A percentile compares a stretch with the other conserved stretches of the same genome.
Conservation (phyloP, 148 eudicot genomes). For the Cornus suecica region DNA sequence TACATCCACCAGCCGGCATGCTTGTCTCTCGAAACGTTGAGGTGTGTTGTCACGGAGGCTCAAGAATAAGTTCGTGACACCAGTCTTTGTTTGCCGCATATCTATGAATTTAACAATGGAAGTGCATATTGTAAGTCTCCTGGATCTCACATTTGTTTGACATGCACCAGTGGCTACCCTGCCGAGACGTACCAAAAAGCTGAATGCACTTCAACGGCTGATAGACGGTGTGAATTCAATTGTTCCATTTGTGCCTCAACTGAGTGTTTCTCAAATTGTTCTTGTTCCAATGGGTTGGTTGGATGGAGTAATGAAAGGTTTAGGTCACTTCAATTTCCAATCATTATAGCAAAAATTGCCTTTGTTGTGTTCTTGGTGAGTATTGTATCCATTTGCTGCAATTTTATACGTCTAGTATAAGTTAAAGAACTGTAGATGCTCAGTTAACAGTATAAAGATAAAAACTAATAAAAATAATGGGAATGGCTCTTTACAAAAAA, state of each 20-base stretch:
- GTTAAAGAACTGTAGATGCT: constrained; percentile 66
- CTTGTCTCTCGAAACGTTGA: no score
- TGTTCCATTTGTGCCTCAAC: constrained; percentile 58
- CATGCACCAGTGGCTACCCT: constrained; percentile 58
- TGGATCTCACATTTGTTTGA: constrained; percentile 53
- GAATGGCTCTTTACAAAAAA: constrained; percentile 26
- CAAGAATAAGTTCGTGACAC: no score
- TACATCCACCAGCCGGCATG: no score
- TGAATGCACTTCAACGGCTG: constrained; percentile 41
- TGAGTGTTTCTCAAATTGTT: constrained; percentile 57
- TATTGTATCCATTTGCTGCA: constrained; percentile 49
- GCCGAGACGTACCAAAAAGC: constrained; percentile 45
- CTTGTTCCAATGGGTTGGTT: constrained; percentile 19
- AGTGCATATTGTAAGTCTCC: constrained; percentile 53
- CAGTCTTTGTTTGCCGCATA: constrained; percentile 44
- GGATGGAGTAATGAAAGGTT: constrained; percentile 41
- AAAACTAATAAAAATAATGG: constrained; percentile 26
- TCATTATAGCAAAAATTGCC: constrained; percentile 59
- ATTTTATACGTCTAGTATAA: constrained; percentile 60
- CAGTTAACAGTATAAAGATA: constrained; percentile 24
- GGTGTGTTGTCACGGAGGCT: no score
- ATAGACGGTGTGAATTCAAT: constrained; percentile 51
- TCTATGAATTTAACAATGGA: constrained; percentile 48
- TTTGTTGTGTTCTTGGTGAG: constrained; percentile 59
- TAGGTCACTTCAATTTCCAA: constrained; percentile 69